Base-by-base conservation (phyloP, 352 stramenopile species). In the Pythium insidiosum region DNA sequence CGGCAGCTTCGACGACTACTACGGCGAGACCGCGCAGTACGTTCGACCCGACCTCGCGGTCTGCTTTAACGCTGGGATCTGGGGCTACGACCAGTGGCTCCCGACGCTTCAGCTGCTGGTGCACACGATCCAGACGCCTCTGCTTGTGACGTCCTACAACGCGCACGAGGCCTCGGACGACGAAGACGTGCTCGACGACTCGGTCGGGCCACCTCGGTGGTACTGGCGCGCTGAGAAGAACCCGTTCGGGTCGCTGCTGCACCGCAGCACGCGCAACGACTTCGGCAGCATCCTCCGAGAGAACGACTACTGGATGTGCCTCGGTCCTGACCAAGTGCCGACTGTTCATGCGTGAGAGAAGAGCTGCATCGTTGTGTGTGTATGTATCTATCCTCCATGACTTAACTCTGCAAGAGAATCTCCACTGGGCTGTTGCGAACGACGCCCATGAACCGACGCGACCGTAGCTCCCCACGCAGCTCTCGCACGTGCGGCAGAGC, bases 111-210 rank as follows among this genome's bases (percentile, higher is more conserved):
- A 50, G 38, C 50, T 84, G 30, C 69, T 93, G 41, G 61, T 91
- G 33, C 53, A 62, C 23, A 66, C 68, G 18, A 58, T 82, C 13
- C 47, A 58, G 20, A 64, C 73, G 26, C 80, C 80, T 22, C 54
- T 89, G 33, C 47, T 94, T 37, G 65, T 94, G 42, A 94, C 82
- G 24, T 88, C 71, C 28, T 94, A 94, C 61, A 94, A 94, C 48
- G 58, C 71, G 43, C 66, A 82, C 54, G 82, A 94, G 53, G 80
- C 77, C 21, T 58, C 58, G 34, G 80, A 93, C 45, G 80, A 93
- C 39, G 66, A 86, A 48, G 77, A 93, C 54, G 73, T 71, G 24
- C 61, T 93, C 38, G 76, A 86, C 25, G 53, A 86, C 21, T 47
- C 61, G 0, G 50, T 88, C 37, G 57, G 39, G 30, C 58, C 61